Evolutionary conservation across 148 eudicot species (phyloP), one percentile per base, ranked within the genome.

Genomic region (Vaccinium corymbosum): DNA sequence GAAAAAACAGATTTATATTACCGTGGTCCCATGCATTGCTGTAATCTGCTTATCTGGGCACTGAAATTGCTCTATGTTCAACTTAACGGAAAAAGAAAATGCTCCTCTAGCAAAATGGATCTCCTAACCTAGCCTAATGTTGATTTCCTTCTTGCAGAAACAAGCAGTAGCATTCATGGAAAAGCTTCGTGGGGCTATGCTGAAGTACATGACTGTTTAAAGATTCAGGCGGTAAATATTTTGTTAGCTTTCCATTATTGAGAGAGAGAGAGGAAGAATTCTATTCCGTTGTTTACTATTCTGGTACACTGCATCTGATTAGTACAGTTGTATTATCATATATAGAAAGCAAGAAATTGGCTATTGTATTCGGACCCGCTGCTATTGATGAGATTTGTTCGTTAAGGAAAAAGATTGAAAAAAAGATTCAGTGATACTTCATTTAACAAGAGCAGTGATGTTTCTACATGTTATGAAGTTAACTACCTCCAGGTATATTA

Each of bases 101-200:
- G 57, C 19, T 55, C 57, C 57, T 55, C 16, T 55, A 55, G 15
- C 2, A 15, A 55, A 68, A 13, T 7, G 42, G 35, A 72, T 48
- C 79, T 49, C 32, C 78, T 75, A 7, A 48, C 52, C 76, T 35
- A 19, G 20, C 22, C 53, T 10, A n/a, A n/a, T 74, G 50, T 49
- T 84, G 72, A 62, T 85, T 86, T 80, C 75, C 73, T 56, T 56
- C 13, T 1, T 73, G 89, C 95, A 97, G 99, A 89, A 78, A 66
- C 92, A 92, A 89, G 98, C 97, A 55, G 99, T 94, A 14, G 97
- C 90, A 42, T 93, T 89, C 89, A 94, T 97, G 99, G 97, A 93
- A 92, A 97, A 94, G 90, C 86, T 97, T 71, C 98, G 99, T 10
- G 88, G 85, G 17, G 91, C 92, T 57, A 89, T 97, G 87, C 86